Evolutionary conservation across 1,284 basidiomycete genomes (phyloP), one percentile per base, ranked within the genome.

Genomic region (Coriolopsis trogii): DNA sequence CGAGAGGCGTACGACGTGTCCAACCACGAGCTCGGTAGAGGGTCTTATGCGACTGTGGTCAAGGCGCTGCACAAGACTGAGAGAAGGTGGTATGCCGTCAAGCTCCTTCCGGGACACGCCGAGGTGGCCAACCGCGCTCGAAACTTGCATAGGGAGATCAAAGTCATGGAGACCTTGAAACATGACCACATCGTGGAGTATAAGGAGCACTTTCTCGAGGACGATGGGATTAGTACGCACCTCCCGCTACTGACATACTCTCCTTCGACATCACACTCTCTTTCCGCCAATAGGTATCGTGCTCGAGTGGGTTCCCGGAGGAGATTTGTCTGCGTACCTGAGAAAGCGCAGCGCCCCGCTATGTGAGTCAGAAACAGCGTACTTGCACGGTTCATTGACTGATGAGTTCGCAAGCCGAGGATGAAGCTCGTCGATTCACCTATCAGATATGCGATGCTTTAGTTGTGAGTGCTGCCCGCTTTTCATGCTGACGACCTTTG

Each of bases 171-270:
- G 62, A 71, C 71, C 13, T 73, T 95, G 30, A 73, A 84, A 46
- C 93, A 95, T 63, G 81, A 80, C 4, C 90, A 93, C 63, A 89
- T 95, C 30, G 92, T 90, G 60, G 75, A 81, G 44, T 76, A 93
- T 26, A 82, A 88, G 50, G 90, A 95, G 59, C 83, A 83, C 20
- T 94, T 89, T 62, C 72, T 77, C 38, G 72, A 79, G 37, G 80
- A 80, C 6, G 77, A 75, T 20, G 73, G 82, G 48, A 86, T 95
- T 55, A 87, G 87, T 87, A 56, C 53, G 79, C 41, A 7, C 4
- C 3, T 25, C 3, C 8, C 3, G 1, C 10, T 15, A 2, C 4
- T 9, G 25, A 8, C 24, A 13, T 12, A 3, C 3, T n/a, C 15
- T 8, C 15, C 9, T n/a, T 16, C n/a, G n/a, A n/a, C n/a, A n/a